Percentiles rank a stretch among this genome's conserved stretches.
These are phyloP conservation scores for Ogataea methanolica DNA, from an alignment of 805 yeast species.

Conservation along the genomic window DNA sequence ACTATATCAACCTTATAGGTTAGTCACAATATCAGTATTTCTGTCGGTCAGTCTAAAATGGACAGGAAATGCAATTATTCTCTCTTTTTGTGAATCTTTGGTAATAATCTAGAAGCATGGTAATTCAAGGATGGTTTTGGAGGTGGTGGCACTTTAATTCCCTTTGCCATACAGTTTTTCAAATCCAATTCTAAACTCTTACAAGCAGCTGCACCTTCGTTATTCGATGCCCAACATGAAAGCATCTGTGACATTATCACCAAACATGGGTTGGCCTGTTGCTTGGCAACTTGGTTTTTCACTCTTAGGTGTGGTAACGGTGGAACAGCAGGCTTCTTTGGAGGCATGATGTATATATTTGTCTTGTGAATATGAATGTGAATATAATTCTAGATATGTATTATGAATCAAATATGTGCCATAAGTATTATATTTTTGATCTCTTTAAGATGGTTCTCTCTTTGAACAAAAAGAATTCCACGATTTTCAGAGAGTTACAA, in stretches of 20 bases:
- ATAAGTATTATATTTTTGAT: too few species aligned
- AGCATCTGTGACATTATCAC: slow-evolving; percentile 80
- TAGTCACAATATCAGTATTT: too few species aligned
- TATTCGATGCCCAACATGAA: slow-evolving; percentile 93
- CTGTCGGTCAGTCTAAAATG: too few species aligned
- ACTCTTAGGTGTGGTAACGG: slow-evolving; percentile 72
- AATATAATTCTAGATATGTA: too few species aligned
- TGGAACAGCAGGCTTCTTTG: slow-evolving; percentile 40
- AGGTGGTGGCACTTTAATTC: slow-evolving; percentile 30
- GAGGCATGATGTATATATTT: slow-evolving; percentile 11
- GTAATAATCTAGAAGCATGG: slow-evolving; percentile 52
- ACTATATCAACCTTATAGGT: too few species aligned
- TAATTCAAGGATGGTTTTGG: slow-evolving; percentile 45
- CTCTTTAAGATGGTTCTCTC: too few species aligned
- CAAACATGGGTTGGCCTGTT: slow-evolving; percentile 64
- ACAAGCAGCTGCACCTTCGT: slow-evolving; percentile 68
- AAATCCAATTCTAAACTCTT: slow-evolving; percentile 60
- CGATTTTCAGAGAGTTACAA: too few species aligned
- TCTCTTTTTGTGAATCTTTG: slow-evolving; percentile 42
- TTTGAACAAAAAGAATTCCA: too few species aligned
- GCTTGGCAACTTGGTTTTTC: slow-evolving; percentile 55
- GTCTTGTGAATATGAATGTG: too few species aligned
- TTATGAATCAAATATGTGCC: too few species aligned
- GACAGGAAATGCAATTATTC: slow-evolving; percentile 4
- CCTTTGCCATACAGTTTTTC: slow-evolving; percentile 65